phyloP scores from a whole-genome alignment of 164 flowering plant species.

The Protea cynaroides region DNA sequence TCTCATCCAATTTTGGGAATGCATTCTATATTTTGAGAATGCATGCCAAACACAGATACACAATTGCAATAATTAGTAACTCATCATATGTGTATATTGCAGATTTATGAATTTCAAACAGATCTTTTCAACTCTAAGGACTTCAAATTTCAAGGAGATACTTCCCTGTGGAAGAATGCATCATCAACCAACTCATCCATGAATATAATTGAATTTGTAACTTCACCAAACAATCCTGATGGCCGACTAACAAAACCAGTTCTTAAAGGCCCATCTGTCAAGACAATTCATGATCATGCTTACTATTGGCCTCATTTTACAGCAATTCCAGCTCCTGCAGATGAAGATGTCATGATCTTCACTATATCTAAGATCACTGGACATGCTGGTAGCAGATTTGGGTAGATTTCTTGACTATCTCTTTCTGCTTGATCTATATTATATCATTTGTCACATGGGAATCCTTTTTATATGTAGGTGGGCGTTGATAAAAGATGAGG shows the following conservation, averaged over 20 bases:
- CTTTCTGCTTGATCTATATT: too few relatives aligned
- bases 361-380: conserved; percentile 79
- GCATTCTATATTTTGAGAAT: too few relatives aligned
- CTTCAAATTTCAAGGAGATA: too few relatives aligned
- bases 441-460: background rate
- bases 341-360: conserved; percentile 63
- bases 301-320: conserved; percentile 83
- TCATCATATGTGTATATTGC: too few relatives aligned
- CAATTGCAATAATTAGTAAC: too few relatives aligned
- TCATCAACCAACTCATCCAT: too few relatives aligned
- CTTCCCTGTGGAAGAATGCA: too few relatives aligned
- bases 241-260: conserved; percentile 34
- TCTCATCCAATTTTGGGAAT: too few relatives aligned
- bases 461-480: conserved; percentile 34
- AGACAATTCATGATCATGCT: conserved; percentile 50
- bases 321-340: conserved; percentile 50
- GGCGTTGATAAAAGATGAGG: conserved; percentile 66
- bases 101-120: too few relatives aligned
- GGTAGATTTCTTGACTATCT: conserved; percentile 29
- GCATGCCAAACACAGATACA: too few relatives aligned
- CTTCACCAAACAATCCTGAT: conserved; percentile 84
- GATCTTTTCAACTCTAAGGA: too few relatives aligned
- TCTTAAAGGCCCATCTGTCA: conserved; percentile 32
- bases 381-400: conserved; percentile 74
- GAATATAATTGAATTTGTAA: conserved; percentile 51